Base-by-base conservation (phyloP, 2,329 filamentous ascomycete species). In the Apiospora kogelbergensis region DNA sequence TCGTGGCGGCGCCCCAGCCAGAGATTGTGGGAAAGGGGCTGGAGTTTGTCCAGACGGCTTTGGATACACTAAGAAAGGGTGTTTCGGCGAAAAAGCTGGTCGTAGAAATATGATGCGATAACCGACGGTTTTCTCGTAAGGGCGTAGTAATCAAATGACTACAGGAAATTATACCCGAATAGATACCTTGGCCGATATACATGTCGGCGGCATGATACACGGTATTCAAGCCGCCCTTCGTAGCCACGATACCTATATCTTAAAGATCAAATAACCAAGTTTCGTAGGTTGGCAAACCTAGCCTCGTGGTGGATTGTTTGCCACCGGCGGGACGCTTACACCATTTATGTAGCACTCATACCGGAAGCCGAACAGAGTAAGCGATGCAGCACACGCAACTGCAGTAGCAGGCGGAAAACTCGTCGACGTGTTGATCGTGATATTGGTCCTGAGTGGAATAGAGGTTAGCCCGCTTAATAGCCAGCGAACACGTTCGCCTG, bases 1-100 rank as follows among this genome's bases (percentile, higher is more conserved):
- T 73, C 33, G 68, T 73, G 44, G 69, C 73, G 9, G 70, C 71
- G 15, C 79, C 78, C 4, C 72, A 73, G 63, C 71, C 77, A 3
- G 64, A 67, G 1, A 73, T 81, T 5, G 74, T 71, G 3, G 72
- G 71, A 33, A 69, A 68, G 17, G 70, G 71, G 17, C 44, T 74
- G 13, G 70, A 70, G 15, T 41, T 44, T 41, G 64, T 70, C 6
- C 71, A 72, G 40, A 63, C 66, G 0, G 69, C 71, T 30, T 22
- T 72, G 67, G 70, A 72, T 45, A 46, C 33, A 2, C n/a, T 68
- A 24, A 66, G 26, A 44, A 65, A 40, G 20, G 69, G 69, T 1
- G 68, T 69, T n/a, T 70, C 70, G 53, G 71, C 69, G 37, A 42
- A 41, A 24, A 72, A 70, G 63, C 30, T 71, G 45, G 69, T 73